These are phyloP conservation scores for Diaporthe eres DNA, from an alignment of 2,329 filamentous ascomycete genomes.

Conservation along the genomic window DNA sequence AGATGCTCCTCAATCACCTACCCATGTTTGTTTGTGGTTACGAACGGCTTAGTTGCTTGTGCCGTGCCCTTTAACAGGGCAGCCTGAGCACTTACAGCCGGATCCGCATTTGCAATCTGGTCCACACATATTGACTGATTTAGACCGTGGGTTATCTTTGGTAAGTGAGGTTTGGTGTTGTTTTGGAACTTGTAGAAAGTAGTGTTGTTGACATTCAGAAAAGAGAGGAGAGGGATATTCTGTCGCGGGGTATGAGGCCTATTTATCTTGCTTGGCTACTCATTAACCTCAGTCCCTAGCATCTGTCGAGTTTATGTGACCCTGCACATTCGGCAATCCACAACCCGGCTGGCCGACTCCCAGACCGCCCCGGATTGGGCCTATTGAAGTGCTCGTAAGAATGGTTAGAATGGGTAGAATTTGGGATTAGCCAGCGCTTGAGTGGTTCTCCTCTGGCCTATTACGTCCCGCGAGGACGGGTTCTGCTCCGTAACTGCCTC, in stretches of 20 bases:
- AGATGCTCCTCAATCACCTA: neutral
- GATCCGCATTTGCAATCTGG: conserved; percentile 6
- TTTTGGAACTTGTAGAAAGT: neutral
- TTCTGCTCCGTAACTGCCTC: conserved; percentile 22
- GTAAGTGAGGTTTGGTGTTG: neutral
- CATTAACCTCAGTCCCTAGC: too few species aligned
- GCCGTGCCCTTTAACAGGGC: neutral
- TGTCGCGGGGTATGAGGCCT: conserved; percentile 11
- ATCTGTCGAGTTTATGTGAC: conserved; percentile 19
- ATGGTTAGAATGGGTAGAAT: neutral
- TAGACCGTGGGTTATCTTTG: neutral
- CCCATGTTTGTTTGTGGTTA: neutral
- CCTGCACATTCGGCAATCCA: conserved; percentile 7
- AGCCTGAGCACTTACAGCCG: conserved; percentile 3
- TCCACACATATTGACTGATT: conserved; percentile 22
- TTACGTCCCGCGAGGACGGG: neutral
- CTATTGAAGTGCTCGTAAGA: conserved; percentile 14
- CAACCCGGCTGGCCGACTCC: conserved; percentile 6
- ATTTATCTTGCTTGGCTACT: conserved; percentile 19
- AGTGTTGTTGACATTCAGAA: neutral
- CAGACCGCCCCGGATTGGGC: neutral
- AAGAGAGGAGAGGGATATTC: neutral
- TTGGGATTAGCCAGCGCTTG: neutral
- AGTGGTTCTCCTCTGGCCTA: conserved; percentile 5
- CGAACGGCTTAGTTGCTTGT: neutral